Conservation (phyloP, 202 grass and related monocot species). For the Brachypodium distachyon region DNA sequence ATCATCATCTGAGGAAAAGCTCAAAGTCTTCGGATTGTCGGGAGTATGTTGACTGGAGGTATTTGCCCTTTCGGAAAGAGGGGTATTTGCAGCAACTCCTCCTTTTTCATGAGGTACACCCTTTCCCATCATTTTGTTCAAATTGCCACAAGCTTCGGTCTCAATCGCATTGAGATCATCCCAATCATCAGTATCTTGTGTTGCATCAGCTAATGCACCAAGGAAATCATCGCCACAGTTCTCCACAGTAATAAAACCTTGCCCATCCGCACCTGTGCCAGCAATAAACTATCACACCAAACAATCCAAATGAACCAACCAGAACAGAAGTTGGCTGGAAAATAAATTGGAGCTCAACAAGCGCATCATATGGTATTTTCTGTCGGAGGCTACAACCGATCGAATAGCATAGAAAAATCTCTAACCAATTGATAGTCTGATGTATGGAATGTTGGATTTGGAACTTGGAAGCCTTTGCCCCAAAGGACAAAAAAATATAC, state of each 20-base stretch:
- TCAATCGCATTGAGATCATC: slow-evolving; percentile 80
- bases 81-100: neutral
- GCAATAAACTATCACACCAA: neutral
- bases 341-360: neutral
- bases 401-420: neutral
- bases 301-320: neutral
- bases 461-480: neutral
- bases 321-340: neutral
- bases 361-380: neutral
- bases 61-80: neutral
- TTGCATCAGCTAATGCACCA: slow-evolving; percentile 55
- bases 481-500: neutral
- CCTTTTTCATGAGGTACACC: slow-evolving; percentile 10
- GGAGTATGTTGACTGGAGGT: neutral
- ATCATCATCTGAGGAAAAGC: slow-evolving; percentile 13
- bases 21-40: neutral
- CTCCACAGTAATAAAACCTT: slow-evolving; percentile 62
- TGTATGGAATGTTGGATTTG: neutral
- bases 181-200: slow-evolving; percentile 58
- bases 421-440: neutral
- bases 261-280: slow-evolving; percentile 51
- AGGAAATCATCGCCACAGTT: slow-evolving; percentile 68
- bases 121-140: slow-evolving; percentile 60
- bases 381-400: neutral
- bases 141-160: slow-evolving; percentile 66